Percentiles rank a stretch among this genome's conserved stretches.
These are phyloP conservation scores for Pseudonitzschia multiseries DNA, from an alignment of 108 stramenopile genomes.

Conservation along the genomic window DNA sequence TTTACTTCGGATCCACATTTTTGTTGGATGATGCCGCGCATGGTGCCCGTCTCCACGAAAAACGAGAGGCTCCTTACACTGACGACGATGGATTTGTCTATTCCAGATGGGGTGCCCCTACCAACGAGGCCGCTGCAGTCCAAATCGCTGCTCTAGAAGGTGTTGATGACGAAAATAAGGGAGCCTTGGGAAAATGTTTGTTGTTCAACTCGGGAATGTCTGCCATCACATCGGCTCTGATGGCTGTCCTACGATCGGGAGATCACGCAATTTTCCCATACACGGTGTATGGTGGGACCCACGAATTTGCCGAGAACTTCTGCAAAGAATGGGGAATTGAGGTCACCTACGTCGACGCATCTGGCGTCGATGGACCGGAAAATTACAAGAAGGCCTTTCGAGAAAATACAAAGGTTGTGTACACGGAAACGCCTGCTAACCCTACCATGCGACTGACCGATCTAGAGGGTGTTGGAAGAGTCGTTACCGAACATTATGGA, in stretches of 20 bases:
- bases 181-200: constrained; percentile 35
- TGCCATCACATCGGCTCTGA: constrained; percentile 63
- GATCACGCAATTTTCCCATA: constrained; percentile 81
- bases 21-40: constrained; percentile 54
- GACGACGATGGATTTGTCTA: constrained; percentile 59
- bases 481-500: constrained; percentile 56
- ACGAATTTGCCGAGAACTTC: constrained; percentile 58
- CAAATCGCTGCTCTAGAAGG: constrained; percentile 60
- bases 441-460: constrained; percentile 85
- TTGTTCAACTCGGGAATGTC: constrained; percentile 77
- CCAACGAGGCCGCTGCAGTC: constrained; percentile 50
- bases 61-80: constrained; percentile 49
- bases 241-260: constrained; percentile 67
- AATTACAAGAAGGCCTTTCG: constrained; percentile 38
- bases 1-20: constrained; percentile 53
- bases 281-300: constrained; percentile 86
- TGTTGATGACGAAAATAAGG: constrained; percentile 23
- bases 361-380: constrained; percentile 37
- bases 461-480: constrained; percentile 65
- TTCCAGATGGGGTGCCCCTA: constrained; percentile 50
- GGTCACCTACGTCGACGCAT: constrained; percentile 46
- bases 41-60: constrained; percentile 52
- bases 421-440: constrained; percentile 91
- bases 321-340: constrained; percentile 48
- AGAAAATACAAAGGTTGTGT: constrained; percentile 54